Percentiles rank a stretch among this genome's conserved stretches.
Evolutionary conservation across 257 asterid genomes (phyloP).

Genomic region (Euphrasia confusa): DNA sequence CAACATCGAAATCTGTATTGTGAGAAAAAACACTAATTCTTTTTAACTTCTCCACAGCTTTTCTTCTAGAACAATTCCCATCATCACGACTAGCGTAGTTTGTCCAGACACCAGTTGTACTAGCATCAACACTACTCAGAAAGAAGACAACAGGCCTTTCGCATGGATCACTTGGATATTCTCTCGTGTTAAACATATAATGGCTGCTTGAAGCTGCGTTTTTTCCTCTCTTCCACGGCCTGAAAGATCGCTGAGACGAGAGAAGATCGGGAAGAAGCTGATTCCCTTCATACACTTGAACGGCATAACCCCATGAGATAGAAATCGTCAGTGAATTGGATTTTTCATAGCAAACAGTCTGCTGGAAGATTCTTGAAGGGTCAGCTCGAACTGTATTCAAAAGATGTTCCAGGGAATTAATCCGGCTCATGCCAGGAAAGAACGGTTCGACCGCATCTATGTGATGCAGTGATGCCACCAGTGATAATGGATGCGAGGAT

Average conservation of each 20-base stretch:
- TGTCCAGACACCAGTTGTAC: conserved; percentile 39
- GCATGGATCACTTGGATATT: conserved; percentile 51
- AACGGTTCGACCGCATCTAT: conserved; percentile 70
- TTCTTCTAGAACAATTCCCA: conserved; percentile 38
- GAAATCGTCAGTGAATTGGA: conserved; percentile 56
- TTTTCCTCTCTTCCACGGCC: conserved; percentile 71
- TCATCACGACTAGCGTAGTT: conserved; percentile 32
- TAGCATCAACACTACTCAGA: conserved; percentile 34
- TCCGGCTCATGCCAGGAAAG: conserved; percentile 60
- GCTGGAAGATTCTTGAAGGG: conserved; percentile 66
- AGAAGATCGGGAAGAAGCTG: conserved; percentile 61
- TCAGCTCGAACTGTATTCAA: conserved; percentile 52
- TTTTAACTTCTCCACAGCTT: conserved; percentile 35
- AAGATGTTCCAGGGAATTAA: conserved; percentile 54
- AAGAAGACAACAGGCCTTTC: conserved; percentile 57
- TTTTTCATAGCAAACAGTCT: conserved; percentile 65
- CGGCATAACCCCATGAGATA: conserved; percentile 75
- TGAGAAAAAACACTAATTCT: conserved; percentile 40
- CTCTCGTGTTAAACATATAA: conserved; percentile 62
- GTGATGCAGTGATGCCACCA: conserved; percentile 69
- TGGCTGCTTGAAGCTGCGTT: conserved; percentile 42
- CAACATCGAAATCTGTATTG: conserved; percentile 30
- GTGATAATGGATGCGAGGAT: conserved; percentile 71
- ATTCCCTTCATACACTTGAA: conserved; percentile 64
- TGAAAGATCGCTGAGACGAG: conserved; percentile 53